These are phyloP conservation scores for Blastobotrys indianensis DNA, from an alignment of 1,139 yeast species.

Conservation along the genomic window DNA sequence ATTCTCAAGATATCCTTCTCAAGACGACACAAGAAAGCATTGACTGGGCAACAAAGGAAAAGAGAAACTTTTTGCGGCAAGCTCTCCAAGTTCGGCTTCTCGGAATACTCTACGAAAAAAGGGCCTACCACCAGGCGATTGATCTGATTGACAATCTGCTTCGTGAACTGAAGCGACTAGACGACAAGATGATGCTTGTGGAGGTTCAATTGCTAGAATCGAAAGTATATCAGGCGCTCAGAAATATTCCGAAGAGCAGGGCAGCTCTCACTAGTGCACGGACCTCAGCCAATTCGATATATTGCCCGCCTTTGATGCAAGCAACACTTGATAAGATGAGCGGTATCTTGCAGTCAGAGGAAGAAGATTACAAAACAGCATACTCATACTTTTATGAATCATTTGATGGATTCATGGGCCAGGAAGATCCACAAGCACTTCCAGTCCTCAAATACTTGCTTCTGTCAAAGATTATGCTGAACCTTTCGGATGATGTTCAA, in stretches of 20 bases:
- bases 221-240: slow-evolving; percentile 81
- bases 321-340: slow-evolving; percentile 94
- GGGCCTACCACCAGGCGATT: slow-evolving; percentile 64
- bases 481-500: slow-evolving; percentile 79
- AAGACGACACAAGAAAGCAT: slow-evolving; percentile 71
- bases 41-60: slow-evolving; percentile 80
- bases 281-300: slow-evolving; percentile 92
- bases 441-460: slow-evolving; percentile 87
- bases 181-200: slow-evolving; percentile 90
- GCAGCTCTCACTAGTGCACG: slow-evolving; percentile 94
- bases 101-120: slow-evolving; percentile 60
- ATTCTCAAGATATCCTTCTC: slow-evolving; percentile 67
- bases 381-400: slow-evolving; percentile 93
- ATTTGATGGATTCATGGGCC: slow-evolving; percentile 73
- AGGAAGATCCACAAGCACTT: slow-evolving; percentile 52
- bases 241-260: slow-evolving; percentile 87
- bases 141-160: slow-evolving; percentile 65
- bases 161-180: slow-evolving; percentile 83
- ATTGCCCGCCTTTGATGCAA: slow-evolving; percentile 90
- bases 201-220: slow-evolving; percentile 93
- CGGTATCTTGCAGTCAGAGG: slow-evolving; percentile 95
- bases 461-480: slow-evolving; percentile 87
- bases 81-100: slow-evolving; percentile 80
- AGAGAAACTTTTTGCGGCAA: slow-evolving; percentile 84
- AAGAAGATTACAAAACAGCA: slow-evolving; percentile 93